These are phyloP conservation scores for Geosmithia putterillii DNA, from an alignment of 2,329 filamentous ascomycete species.

Conservation along the genomic window DNA sequence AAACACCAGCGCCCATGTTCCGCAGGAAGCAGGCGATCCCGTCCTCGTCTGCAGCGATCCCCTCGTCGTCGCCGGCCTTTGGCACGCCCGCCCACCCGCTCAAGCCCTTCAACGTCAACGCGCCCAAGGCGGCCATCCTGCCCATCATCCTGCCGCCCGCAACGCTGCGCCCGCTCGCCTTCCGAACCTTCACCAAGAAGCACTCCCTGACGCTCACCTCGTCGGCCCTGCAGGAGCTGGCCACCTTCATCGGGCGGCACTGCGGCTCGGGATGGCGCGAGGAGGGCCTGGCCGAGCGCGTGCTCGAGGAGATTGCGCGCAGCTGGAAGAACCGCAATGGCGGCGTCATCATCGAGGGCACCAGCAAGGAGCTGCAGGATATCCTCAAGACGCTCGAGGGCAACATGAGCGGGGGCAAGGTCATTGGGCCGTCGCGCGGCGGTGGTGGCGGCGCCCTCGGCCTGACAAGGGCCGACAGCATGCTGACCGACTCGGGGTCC, in stretches of 20 bases:
- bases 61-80: conserved; percentile 84
- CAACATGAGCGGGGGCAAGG: conserved; percentile 76
- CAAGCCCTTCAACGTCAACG: conserved; percentile 44
- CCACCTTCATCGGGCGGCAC: conserved; percentile 81
- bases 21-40: conserved; percentile 16
- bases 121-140: conserved; percentile 54
- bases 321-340: conserved; percentile 85
- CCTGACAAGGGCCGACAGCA: conserved; percentile 45
- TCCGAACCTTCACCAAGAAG: conserved; percentile 94
- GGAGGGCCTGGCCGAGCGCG: conserved; percentile 82
- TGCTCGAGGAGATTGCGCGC: conserved; percentile 82
- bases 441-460: no score
- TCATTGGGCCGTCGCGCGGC: conserved; percentile 38
- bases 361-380: conserved; percentile 60
- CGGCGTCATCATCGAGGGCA: conserved; percentile 82
- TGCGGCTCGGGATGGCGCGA: conserved; percentile 96
- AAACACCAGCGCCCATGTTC: conserved; percentile 24
- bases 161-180: conserved; percentile 79
- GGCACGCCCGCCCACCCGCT: conserved; percentile 76
- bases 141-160: conserved; percentile 82
- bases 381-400: conserved; percentile 78
- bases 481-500: conserved; percentile 36
- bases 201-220: conserved; percentile 89
- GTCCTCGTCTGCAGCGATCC: conserved; percentile 47
- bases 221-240: conserved; percentile 71